Evolutionary conservation across 768 basidiomycete genomes (phyloP), one percentile per base, ranked within the genome.

Genomic region (Steccherinum ochraceum): DNA sequence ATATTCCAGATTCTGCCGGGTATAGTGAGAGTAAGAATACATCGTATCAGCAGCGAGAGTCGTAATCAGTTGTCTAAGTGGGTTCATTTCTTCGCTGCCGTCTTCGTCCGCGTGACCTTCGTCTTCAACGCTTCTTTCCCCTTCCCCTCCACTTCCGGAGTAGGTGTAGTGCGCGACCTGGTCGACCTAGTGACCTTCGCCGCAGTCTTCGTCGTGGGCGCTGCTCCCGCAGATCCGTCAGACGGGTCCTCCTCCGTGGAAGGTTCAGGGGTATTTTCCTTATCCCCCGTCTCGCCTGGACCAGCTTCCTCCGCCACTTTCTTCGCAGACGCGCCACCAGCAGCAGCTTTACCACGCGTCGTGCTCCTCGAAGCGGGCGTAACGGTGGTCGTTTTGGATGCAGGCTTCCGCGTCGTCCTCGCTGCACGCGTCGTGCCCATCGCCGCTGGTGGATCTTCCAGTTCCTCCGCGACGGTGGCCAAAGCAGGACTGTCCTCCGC

Each of bases 241-340:
- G 50, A 35, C 7, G 46, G 20, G 25, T 48, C 30, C 46, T 55
- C 52, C 13, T 58, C 59, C 12, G 52, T 55, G 23, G 56, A 49
- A 49, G 57, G 47, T 48, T 67, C 66, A 4, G 67, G 67, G 12
- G 67, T 69, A 56, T 69, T 69, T 60, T 67, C 67, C 56, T 69
- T 69, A 46, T 63, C 61, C 26, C 55, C 56, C 24, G 52, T 52
- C 23, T 43, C 41, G 30, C 30, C 30, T 7, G 30, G 16, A 16
- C 7, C 30, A 7, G 50, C 48, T 2, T 44, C 50, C 39, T 24
- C 18, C 10, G 58, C 19, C 11, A 55, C 45, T 16, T 44, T 39
- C 18, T 42, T 49, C 23, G 53, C 53, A 11, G 57, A 46, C 1
- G 51, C 40, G 5, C 58, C 54, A 2, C 45, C 46, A 12, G 58